Conservation (phyloP, 768 basidiomycete species). For the Boletus sp. region DNA sequence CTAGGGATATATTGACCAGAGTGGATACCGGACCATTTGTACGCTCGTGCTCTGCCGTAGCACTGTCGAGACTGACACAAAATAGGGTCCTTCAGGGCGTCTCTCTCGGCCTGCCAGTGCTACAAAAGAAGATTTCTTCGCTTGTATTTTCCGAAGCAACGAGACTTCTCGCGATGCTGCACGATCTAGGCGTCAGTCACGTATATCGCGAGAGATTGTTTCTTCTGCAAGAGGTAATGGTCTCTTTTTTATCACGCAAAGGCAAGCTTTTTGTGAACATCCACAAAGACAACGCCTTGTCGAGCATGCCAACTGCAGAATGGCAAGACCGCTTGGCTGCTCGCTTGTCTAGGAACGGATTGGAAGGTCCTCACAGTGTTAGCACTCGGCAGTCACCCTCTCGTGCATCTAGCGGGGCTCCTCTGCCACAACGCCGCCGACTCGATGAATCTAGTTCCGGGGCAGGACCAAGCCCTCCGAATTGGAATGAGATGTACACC, state of each 20-base stretch:
- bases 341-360: constrained; percentile 41
- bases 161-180: constrained; percentile 53
- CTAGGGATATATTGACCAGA: constrained; percentile 70
- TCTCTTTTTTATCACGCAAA: background rate
- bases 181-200: constrained; percentile 68
- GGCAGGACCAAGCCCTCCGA: constrained; percentile 28
- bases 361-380: constrained; percentile 7
- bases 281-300: constrained; percentile 51
- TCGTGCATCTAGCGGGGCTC: constrained; percentile 33
- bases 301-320: constrained; percentile 65
- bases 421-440: constrained; percentile 47
- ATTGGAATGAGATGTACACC: constrained; percentile 63
- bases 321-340: constrained; percentile 76
- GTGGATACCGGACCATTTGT: constrained; percentile 84
- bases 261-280: constrained; percentile 4
- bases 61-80: constrained; percentile 4
- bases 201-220: constrained; percentile 76
- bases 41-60: constrained; percentile 21
- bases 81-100: constrained; percentile 71
- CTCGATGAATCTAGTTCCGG: constrained; percentile 30
- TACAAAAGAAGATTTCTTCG: constrained; percentile 78
- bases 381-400: constrained; percentile 17
- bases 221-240: constrained; percentile 60
- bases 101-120: constrained; percentile 57
- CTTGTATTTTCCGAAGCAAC: constrained; percentile 64